Evolutionary conservation across 2,329 filamentous ascomycete species (phyloP).

Genomic region (Cladosporium sphaerospermum): DNA sequence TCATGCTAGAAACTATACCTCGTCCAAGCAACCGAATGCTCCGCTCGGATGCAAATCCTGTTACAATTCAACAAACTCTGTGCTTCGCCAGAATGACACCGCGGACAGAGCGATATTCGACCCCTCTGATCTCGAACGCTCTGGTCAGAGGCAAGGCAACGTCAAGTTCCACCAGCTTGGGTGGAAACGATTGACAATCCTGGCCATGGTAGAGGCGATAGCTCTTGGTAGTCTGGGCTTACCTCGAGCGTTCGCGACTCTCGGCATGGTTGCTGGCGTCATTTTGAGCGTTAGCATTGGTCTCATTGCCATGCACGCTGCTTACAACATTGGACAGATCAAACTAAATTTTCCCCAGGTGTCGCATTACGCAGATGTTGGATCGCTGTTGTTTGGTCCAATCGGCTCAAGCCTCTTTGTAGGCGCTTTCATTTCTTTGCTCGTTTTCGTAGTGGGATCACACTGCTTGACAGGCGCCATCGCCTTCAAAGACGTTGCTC

Average conservation of each 20-base stretch:
- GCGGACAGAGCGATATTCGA: neutral
- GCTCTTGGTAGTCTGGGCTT: constrained; percentile 7
- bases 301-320: constrained; percentile 8
- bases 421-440: constrained; percentile 5
- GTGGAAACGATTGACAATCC: constrained; percentile 7
- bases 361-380: constrained; percentile 6
- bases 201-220: constrained; percentile 8
- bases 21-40: neutral
- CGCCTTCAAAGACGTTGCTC: constrained; percentile 5
- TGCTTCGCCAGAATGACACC: neutral
- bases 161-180: constrained; percentile 8
- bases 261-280: constrained; percentile 8
- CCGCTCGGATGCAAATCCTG: neutral
- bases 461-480: constrained; percentile 9
- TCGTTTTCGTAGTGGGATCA: constrained; percentile 8
- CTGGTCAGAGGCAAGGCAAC: constrained; percentile 1
- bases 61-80: neutral
- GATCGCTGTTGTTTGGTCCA: constrained; percentile 3
- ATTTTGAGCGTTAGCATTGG: constrained; percentile 7
- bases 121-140: neutral
- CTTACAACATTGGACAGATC: constrained; percentile 6
- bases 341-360: constrained; percentile 7
- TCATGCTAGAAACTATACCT: neutral
- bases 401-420: constrained; percentile 3
- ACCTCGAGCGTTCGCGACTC: constrained; percentile 4